Conservation (phyloP, 345 rosid species). For the Heritiera littoralis region DNA sequence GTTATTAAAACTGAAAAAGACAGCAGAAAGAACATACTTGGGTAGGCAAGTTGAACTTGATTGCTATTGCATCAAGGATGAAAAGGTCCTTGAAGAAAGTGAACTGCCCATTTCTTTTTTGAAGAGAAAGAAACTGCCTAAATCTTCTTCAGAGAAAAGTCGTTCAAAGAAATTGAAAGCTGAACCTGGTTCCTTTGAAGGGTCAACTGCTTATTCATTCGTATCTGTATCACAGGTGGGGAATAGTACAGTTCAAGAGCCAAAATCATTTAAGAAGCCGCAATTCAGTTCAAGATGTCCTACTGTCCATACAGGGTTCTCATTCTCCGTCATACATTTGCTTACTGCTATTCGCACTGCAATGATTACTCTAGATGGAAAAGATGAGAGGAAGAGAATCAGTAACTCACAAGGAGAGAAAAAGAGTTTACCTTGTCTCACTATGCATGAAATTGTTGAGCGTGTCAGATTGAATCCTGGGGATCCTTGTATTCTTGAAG, state of each 20-base stretch:
- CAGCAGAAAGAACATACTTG: no score
- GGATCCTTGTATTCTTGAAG: constrained; percentile 44
- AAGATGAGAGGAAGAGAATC: no score
- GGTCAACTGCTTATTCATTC: background rate
- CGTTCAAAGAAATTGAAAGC: constrained; percentile 16
- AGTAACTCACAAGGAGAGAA: constrained; percentile 17
- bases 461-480: constrained; percentile 39
- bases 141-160: background rate
- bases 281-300: constrained; percentile 27
- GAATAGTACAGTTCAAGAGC: constrained; percentile 19
- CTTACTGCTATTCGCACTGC: constrained; percentile 42
- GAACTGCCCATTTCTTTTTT: constrained; percentile 7
- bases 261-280: constrained; percentile 22
- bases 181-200: background rate
- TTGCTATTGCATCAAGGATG: background rate
- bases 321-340: constrained; percentile 45
- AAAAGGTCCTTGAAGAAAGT: background rate
- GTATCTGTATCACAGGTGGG: constrained; percentile 2
- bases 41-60: constrained; percentile 2
- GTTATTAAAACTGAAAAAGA: background rate
- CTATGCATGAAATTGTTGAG: constrained; percentile 41
- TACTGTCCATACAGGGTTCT: constrained; percentile 33
- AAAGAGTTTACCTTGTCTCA: constrained; percentile 29
- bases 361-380: constrained; percentile 26
- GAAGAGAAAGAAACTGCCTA: background rate